These are phyloP conservation scores for Physcomitrium patens DNA, from an alignment of 225 moss, liverwort and hornwort genomes.

Conservation along the genomic window DNA sequence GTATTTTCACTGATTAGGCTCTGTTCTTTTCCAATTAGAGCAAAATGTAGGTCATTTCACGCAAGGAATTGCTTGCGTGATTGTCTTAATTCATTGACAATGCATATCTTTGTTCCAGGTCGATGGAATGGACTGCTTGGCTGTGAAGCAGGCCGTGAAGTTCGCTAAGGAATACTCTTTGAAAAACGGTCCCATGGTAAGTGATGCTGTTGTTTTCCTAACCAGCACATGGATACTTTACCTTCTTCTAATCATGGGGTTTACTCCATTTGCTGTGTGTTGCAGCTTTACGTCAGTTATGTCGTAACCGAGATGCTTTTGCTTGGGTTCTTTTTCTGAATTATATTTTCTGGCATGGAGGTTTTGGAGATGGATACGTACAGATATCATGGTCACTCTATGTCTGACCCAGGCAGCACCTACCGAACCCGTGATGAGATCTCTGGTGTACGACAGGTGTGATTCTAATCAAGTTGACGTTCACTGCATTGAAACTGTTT, in stretches of 20 bases:
- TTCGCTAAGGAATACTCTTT: conserved; percentile 80
- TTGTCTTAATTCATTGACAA: not conserved
- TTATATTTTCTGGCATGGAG: conserved; percentile 37
- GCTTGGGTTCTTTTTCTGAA: conserved; percentile 10
- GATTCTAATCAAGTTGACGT: not conserved
- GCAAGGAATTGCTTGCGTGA: too few species aligned
- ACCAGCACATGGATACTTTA: not conserved
- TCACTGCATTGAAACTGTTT: not conserved
- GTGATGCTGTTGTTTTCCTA: not conserved
- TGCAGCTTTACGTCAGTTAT: not conserved
- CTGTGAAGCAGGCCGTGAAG: conserved; percentile 93
- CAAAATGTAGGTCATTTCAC: too few species aligned
- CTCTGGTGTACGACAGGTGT: conserved; percentile 78
- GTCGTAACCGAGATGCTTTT: not conserved
- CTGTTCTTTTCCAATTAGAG: too few species aligned
- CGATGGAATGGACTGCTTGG: conserved; percentile 78
- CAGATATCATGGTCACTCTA: conserved; percentile 95
- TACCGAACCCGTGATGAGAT: conserved; percentile 98
- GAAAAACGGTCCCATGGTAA: conserved; percentile 79
- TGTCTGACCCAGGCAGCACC: conserved; percentile 99
- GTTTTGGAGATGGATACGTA: conserved; percentile 96
- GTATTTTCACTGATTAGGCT: too few species aligned
- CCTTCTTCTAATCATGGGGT: not conserved
- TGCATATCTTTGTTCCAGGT: conserved; percentile 42
- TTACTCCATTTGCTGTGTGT: not conserved